Conservation (phyloP, 1,139 yeast species). For the Yamadazyma dushanensis region DNA sequence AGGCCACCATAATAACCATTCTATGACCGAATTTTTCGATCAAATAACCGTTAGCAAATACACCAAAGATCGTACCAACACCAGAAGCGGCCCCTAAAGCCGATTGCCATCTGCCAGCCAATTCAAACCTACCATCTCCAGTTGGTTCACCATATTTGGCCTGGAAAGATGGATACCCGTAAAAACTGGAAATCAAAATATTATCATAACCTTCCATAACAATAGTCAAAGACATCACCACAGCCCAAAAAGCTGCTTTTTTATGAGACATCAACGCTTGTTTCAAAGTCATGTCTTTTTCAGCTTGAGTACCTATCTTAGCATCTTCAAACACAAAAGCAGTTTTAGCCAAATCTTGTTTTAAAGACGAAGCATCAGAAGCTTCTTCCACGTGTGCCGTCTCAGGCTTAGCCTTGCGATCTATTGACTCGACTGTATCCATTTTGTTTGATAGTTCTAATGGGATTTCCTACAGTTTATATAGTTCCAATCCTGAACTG, state of each 20-base stretch:
- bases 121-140: constrained; percentile 29
- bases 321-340: constrained; percentile 12
- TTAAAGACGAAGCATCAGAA: constrained; percentile 4
- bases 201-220: constrained; percentile 53
- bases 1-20: constrained; percentile 30
- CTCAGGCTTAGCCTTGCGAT: constrained; percentile 9
- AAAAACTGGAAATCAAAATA: constrained; percentile 37
- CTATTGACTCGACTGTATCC: too few relatives aligned
- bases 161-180: constrained; percentile 41
- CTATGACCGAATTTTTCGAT: constrained; percentile 44
- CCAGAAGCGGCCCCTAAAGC: constrained; percentile 36
- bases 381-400: constrained; percentile 8
- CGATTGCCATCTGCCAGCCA: constrained; percentile 47
- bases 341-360: constrained; percentile 7
- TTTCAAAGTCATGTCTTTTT: constrained; percentile 18
- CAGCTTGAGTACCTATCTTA: constrained; percentile 19
- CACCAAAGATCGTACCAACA: constrained; percentile 39
- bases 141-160: constrained; percentile 35
- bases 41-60: constrained; percentile 34
- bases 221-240: constrained; percentile 39
- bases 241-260: constrained; percentile 46
- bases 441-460: too few relatives aligned
- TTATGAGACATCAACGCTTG: constrained; percentile 21
- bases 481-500: too few relatives aligned
- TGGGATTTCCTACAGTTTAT: too few relatives aligned